Evolutionary conservation across 129 eudicot species (phyloP).

Genomic region (Silybum marianum): DNA sequence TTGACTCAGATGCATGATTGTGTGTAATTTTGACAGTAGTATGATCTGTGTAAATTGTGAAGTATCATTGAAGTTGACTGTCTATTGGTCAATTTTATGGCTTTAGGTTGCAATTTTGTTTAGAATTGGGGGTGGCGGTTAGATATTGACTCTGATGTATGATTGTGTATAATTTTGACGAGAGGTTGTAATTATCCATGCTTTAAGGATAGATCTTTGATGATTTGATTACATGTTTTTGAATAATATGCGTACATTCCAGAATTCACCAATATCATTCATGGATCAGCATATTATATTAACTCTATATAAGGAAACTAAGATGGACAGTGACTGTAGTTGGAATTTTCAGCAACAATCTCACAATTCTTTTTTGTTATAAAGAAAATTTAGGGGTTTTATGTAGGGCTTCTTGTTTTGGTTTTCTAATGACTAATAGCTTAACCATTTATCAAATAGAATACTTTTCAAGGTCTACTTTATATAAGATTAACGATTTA

Average conservation of each 20-base stretch:
- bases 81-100: neutral
- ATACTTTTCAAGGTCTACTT: neutral
- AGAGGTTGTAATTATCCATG: neutral
- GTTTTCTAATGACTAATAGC: neutral
- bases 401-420: neutral
- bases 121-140: slow-evolving; percentile 5
- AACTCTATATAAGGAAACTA: neutral
- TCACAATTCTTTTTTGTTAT: neutral
- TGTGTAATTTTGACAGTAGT: neutral
- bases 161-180: neutral
- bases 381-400: neutral
- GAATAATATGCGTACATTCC: slow-evolving; percentile 6
- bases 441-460: neutral
- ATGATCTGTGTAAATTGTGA: slow-evolving; percentile 14
- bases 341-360: neutral
- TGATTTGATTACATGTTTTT: neutral
- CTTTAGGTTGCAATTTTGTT: slow-evolving; percentile 11
- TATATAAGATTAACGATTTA: neutral
- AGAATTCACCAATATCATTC: neutral
- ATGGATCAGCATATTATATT: neutral
- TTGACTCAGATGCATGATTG: slow-evolving; percentile 11
- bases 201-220: slow-evolving; percentile 22
- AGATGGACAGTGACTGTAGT: neutral
- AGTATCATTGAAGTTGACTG: neutral
- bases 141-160: slow-evolving; percentile 12